Evolutionary conservation across 1,139 yeast species (phyloP).

Genomic region (Saccharomyces uvarum): DNA sequence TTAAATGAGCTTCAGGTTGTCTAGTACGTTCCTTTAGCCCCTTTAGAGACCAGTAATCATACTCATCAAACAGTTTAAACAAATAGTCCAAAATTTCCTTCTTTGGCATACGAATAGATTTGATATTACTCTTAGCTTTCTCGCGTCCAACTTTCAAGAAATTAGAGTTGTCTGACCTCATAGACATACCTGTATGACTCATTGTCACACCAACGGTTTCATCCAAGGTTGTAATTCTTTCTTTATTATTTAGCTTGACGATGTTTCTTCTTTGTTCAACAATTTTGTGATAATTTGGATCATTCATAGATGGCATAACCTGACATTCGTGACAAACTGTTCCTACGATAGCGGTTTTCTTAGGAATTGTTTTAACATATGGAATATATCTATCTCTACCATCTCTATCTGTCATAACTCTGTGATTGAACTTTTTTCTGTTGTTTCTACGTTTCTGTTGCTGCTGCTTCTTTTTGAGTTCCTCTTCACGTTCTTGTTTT

Average conservation of each 20-base stretch:
- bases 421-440: constrained; percentile 29
- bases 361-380: constrained; percentile 73
- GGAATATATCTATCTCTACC: constrained; percentile 51
- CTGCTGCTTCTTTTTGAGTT: constrained; percentile 33
- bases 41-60: constrained; percentile 93
- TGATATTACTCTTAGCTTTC: constrained; percentile 40
- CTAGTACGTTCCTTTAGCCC: constrained; percentile 89
- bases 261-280: constrained; percentile 48
- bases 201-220: constrained; percentile 84
- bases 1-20: constrained; percentile 91
- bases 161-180: constrained; percentile 57
- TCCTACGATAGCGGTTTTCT: constrained; percentile 79
- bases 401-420: constrained; percentile 37
- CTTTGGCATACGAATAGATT: constrained; percentile 91
- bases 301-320: constrained; percentile 69
- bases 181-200: constrained; percentile 78
- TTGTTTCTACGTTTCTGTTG: constrained; percentile 29
- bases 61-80: constrained; percentile 85
- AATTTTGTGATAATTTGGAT: constrained; percentile 57
- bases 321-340: constrained; percentile 90
- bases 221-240: constrained; percentile 70
- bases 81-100: constrained; percentile 82
- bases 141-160: constrained; percentile 48
- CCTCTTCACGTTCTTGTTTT: constrained; percentile 36
- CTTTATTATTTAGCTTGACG: constrained; percentile 42